Percentiles rank a stretch among this genome's conserved stretches.
These are phyloP conservation scores for Marchantia polymorpha DNA, from an alignment of 225 moss, liverwort and hornwort genomes.

Conservation along the genomic window DNA sequence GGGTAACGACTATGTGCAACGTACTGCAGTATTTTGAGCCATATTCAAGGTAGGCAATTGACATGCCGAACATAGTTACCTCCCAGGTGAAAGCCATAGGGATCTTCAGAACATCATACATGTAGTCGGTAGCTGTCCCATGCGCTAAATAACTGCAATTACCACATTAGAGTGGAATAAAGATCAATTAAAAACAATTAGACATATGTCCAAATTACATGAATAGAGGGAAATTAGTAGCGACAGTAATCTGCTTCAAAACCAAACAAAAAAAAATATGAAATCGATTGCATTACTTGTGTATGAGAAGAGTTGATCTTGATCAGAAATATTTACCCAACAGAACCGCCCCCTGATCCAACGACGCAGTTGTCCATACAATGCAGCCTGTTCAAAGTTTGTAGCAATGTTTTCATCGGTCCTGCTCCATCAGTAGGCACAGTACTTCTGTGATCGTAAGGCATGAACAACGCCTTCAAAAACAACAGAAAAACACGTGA, in stretches of 20 bases:
- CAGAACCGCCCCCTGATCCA: slow-evolving; percentile 82
- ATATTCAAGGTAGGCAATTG: background rate
- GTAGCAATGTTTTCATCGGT: slow-evolving; percentile 54
- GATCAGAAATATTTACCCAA: slow-evolving; percentile 41
- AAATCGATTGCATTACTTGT: background rate
- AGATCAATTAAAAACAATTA: background rate
- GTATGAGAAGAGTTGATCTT: background rate
- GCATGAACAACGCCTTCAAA: slow-evolving; percentile 77
- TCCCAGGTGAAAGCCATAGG: slow-evolving; percentile 54
- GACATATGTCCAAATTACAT: background rate
- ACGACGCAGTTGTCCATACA: slow-evolving; percentile 68
- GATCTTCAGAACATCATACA: slow-evolving; percentile 66
- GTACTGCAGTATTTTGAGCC: background rate
- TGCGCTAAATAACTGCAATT: slow-evolving; percentile 64
- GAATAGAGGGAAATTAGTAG: too few relatives aligned
- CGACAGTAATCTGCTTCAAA: too few relatives aligned
- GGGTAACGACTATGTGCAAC: background rate
- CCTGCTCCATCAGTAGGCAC: slow-evolving; percentile 60
- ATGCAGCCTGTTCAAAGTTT: slow-evolving; percentile 59
- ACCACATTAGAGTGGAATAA: background rate
- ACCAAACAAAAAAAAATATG: too few relatives aligned
- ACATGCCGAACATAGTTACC: slow-evolving; percentile 20
- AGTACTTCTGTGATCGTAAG: slow-evolving; percentile 72
- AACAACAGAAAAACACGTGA: background rate
- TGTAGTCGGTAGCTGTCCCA: slow-evolving; percentile 88